Evolutionary conservation across 768 basidiomycete genomes (phyloP), one percentile per base, ranked within the genome.

Genomic region (Sistotremastrum niveocremeum): DNA sequence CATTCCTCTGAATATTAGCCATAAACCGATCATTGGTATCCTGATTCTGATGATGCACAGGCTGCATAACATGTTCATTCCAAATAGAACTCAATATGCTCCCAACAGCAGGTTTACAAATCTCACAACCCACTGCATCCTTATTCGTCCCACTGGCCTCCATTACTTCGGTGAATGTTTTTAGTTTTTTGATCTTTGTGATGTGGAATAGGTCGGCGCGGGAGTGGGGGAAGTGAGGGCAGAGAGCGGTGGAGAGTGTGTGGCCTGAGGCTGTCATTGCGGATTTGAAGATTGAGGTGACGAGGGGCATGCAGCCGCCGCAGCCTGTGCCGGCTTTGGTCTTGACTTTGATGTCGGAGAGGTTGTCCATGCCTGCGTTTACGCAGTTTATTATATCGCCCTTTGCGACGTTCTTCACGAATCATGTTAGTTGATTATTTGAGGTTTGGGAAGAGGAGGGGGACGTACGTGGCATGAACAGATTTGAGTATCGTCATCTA

Each of bases 311-410:
- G 54, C 81, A 84, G 39, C 82, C 84, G 38, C 82, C 81, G 51
- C 82, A 85, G 2, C 82, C 82, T 1, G 76, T 76, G 4, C 80
- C 80, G 5, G 69, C 74, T 58, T 84, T 86, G 5, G 82, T 84
- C 59, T 75, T 74, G 31, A 60, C 51, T 59, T 83, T 84, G 51
- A 84, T 60, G 39, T 69, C 73, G 3, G 56, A 65, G n/a, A 84
- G 54, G 5, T 60, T 65, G 41, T 69, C 69, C 1, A 62, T 55
- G 2, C 78, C 80, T 0, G 64, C 62, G 52, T 67, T 65, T 46
- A 82, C 65, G 46, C 73, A 74, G 46, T 64, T 60, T 1, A 58
- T 63, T 28, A 84, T 70, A 7, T 60, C 66, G 7, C 73, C 75
- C 59, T 86, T 86, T 3, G 67, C 58, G 38, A 85, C 75, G 54